These are phyloP conservation scores for Phytophthora fragariae DNA, from an alignment of 352 stramenopile species.

Conservation along the genomic window DNA sequence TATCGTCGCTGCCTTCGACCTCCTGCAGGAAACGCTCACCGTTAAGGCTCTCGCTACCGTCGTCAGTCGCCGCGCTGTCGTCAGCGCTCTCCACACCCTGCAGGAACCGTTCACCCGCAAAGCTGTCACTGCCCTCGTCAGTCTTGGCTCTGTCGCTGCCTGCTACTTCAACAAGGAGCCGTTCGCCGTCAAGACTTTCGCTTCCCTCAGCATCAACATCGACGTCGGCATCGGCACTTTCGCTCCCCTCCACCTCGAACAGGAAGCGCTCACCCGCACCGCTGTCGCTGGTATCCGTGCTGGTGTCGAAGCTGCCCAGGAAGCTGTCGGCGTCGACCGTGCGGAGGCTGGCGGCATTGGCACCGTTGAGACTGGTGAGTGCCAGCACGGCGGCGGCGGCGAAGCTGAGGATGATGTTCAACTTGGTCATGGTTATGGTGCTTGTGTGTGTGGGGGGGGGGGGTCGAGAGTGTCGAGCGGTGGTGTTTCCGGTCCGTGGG, in stretches of 20 bases:
- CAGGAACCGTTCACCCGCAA: slow-evolving; percentile 2
- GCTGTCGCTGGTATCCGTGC: slow-evolving; percentile 13
- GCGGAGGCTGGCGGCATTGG: slow-evolving; percentile 24
- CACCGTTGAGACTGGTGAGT: slow-evolving; percentile 18
- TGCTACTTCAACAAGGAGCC: slow-evolving; percentile 17
- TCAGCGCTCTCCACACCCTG: not conserved
- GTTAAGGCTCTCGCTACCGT: slow-evolving; percentile 5
- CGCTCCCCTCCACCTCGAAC: slow-evolving; percentile 25
- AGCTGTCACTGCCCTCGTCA: slow-evolving; percentile 12
- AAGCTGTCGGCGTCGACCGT: not conserved
- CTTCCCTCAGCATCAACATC: slow-evolving; percentile 2
- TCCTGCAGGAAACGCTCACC: slow-evolving; percentile 9
- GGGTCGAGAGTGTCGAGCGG: not conserved
- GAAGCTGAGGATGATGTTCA: slow-evolving; percentile 36
- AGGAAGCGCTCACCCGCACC: slow-evolving; percentile 26
- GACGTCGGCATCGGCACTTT: not conserved
- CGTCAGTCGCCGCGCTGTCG: not conserved
- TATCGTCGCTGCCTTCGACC: slow-evolving; percentile 8
- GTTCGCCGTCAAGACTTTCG: slow-evolving; percentile 16
- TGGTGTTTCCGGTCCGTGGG: slow-evolving; percentile 4
- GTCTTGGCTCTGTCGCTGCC: slow-evolving; percentile 2
- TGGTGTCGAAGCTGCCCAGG: slow-evolving; percentile 13
- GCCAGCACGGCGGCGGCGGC: slow-evolving; percentile 13
- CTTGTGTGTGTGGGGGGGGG: not conserved
- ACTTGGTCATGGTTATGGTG: slow-evolving; percentile 32